Base-by-base conservation (phyloP, 768 basidiomycete genomes). In the Chlorophyllum brunneum region DNA sequence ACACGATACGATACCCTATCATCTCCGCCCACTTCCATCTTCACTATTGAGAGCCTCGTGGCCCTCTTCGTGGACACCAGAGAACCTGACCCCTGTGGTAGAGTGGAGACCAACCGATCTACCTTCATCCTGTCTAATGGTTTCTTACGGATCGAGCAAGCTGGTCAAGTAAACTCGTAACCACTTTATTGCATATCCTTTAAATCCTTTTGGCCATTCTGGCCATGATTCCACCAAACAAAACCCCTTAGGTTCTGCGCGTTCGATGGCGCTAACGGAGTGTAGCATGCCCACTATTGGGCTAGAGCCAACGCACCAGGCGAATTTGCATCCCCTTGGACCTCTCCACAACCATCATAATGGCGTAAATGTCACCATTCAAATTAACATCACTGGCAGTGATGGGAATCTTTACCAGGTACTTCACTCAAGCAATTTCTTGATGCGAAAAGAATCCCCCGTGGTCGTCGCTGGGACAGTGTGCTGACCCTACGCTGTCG, bases 11-110 rank as follows among this genome's bases (percentile, higher is more conserved):
- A n/a, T n/a, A n/a, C n/a, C n/a, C n/a, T n/a, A n/a, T n/a, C n/a
- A n/a, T n/a, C n/a, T n/a, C n/a, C n/a, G 88, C 87, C 15, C 90
- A 93, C 66, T 92, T 91, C 68, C 80, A 79, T 43, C 73, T 93
- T 36, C 75, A 82, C 55, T 91, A 81, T 61, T 90, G 89, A 20
- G 62, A 71, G 5, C 82, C 86, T 29, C 76, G 90, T 51, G 90
- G 90, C 0, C 64, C 59, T n/a, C 0, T 91, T 91, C 63, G 78
- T 78, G 44, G 75, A 80, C 33, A 70, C 74, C 42, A 60, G 70
- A 11, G 82, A 86, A 57, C 70, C 71, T 4, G 68, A 69, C 6
- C 86, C 85, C 67, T 89, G 88, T 61, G 86, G 86, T 86, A 54
- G 74, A 9, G 76, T 78, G 7, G 71, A 73, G 15, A 63, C 65